Conservation (phyloP, 106 monocot species). For the Alisma plantagoaquatica region DNA sequence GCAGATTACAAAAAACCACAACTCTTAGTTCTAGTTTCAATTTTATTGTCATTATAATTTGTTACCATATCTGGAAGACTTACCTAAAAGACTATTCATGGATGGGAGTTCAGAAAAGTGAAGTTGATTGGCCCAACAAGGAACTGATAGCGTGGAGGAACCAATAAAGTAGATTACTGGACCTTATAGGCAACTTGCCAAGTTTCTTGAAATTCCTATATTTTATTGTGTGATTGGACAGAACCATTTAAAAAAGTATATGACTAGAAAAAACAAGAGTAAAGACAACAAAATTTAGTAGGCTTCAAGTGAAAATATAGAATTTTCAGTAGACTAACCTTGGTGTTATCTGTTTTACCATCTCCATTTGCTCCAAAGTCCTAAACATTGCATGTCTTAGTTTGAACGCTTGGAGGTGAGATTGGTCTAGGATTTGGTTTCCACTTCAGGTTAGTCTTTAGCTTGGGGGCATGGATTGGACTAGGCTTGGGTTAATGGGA, state of each 20-base stretch:
- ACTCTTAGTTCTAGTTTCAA: no score
- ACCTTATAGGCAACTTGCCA: conserved; percentile 57
- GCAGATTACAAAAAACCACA: no score
- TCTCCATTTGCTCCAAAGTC: conserved; percentile 8
- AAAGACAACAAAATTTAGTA: background rate
- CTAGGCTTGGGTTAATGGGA: no score
- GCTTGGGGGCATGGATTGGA: no score
- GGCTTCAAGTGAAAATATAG: background rate
- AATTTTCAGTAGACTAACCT: background rate
- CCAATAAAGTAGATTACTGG: conserved; percentile 31
- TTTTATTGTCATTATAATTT: no score
- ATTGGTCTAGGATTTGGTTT: background rate
- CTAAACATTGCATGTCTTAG: background rate
- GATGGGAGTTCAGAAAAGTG: conserved; percentile 35
- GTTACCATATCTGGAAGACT: no score
- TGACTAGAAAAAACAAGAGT: background rate
- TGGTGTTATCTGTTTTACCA: conserved; percentile 8
- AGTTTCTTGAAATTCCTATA: conserved; percentile 50
- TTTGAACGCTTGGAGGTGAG: background rate
- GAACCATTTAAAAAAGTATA: no score
- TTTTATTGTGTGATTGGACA: no score
- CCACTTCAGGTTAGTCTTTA: background rate
- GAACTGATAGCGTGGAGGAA: conserved; percentile 25
- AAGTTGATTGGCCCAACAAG: conserved; percentile 53
- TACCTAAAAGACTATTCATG: conserved; percentile 53